A percentile compares a stretch with the other conserved stretches of the same genome.
phyloP scores from a whole-genome alignment of 2,329 filamentous ascomycete species.

The Cladophialophora psammophila region DNA sequence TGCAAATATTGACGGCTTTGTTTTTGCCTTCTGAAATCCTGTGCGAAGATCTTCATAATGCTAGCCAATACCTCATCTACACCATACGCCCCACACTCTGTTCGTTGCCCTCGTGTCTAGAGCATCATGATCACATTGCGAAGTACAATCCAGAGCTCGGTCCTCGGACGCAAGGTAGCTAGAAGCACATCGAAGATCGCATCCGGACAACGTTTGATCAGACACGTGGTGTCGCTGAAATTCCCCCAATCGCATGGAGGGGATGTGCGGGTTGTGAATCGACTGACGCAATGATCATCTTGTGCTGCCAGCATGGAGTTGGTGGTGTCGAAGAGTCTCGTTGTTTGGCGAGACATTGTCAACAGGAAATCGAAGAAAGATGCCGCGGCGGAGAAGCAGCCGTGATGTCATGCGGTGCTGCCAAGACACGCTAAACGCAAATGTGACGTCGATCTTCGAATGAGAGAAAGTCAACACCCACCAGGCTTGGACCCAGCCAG shows the following conservation, averaged over 20 bases:
- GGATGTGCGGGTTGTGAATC: background rate
- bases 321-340: background rate
- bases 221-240: conserved; percentile 2
- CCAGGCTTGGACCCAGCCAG: background rate
- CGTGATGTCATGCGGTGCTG: background rate
- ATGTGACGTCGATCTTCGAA: background rate
- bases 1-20: background rate
- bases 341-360: background rate
- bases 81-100: background rate
- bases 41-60: background rate
- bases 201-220: background rate
- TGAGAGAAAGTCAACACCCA: background rate
- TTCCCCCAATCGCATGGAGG: background rate
- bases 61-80: background rate
- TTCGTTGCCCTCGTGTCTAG: background rate
- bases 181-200: conserved; percentile 7
- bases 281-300: conserved; percentile 2
- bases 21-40: background rate
- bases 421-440: background rate
- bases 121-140: background rate
- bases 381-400: background rate
- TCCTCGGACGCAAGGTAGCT: background rate
- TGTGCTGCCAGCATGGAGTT: background rate
- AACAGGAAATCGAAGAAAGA: background rate
- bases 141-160: background rate